Percentiles rank a stretch among this genome's conserved stretches.
phyloP scores from a whole-genome alignment of 108 stramenopile species.

The Cyclotella kingstonii region DNA sequence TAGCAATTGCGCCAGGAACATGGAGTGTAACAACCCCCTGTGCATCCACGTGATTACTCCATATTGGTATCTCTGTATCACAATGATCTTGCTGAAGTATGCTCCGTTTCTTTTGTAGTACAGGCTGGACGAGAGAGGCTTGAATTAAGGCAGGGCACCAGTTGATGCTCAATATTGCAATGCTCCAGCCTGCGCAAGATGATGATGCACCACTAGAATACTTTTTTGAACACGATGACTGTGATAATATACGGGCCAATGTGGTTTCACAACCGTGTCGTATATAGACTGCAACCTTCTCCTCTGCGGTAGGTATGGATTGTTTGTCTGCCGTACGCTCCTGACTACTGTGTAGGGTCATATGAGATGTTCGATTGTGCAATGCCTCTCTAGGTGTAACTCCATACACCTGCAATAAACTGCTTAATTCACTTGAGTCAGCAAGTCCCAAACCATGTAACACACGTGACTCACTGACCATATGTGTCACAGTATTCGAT shows the following conservation, averaged over 20 bases:
- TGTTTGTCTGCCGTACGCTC: not conserved
- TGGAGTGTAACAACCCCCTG: constrained; percentile 45
- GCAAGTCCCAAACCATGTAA: constrained; percentile 45
- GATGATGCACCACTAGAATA: not conserved
- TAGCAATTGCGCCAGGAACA: constrained; percentile 55
- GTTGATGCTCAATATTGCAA: constrained; percentile 60
- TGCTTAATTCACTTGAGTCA: constrained; percentile 25
- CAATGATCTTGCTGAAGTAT: constrained; percentile 9
- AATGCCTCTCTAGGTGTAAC: too few relatives aligned
- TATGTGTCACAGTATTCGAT: constrained; percentile 46
- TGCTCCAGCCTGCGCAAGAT: constrained; percentile 37
- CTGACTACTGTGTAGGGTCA: not conserved
- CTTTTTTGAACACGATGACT: constrained; percentile 1
- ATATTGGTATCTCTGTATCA: constrained; percentile 47
- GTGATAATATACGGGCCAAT: constrained; percentile 23
- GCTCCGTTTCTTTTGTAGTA: constrained; percentile 16
- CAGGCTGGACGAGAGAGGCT: constrained; percentile 42
- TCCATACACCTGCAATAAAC: constrained; percentile 17
- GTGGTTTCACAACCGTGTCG: constrained; percentile 35
- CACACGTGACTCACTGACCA: constrained; percentile 49
- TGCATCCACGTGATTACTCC: constrained; percentile 52
- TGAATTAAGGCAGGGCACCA: constrained; percentile 61
- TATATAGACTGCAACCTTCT: constrained; percentile 22
- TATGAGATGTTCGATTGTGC: too few relatives aligned
- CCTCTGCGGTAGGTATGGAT: constrained; percentile 1